Conservation (phyloP, 805 yeast genomes). For the Kluyveromyces siamensis region DNA sequence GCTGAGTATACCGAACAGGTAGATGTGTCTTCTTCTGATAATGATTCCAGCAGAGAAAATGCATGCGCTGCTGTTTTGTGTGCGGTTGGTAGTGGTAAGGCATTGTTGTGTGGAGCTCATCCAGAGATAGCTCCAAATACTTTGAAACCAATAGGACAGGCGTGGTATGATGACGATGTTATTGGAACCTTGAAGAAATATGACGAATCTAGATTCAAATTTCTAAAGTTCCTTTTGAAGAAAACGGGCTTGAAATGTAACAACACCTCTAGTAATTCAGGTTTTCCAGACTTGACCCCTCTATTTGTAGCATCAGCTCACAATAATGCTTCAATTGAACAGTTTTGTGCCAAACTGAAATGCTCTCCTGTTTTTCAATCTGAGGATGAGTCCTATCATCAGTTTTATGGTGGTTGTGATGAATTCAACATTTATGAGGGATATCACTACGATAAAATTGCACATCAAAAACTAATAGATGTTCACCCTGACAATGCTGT, state of each 20-base stretch:
- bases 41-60: constrained; percentile 18
- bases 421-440: constrained; percentile 17
- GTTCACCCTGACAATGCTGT: constrained; percentile 49
- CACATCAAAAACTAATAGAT: constrained; percentile 7
- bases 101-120: constrained; percentile 75
- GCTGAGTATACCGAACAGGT: constrained; percentile 55
- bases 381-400: constrained; percentile 26
- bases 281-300: constrained; percentile 64
- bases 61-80: constrained; percentile 69
- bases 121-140: constrained; percentile 72
- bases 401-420: constrained; percentile 32
- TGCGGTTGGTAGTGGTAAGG: constrained; percentile 60
- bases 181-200: constrained; percentile 33
- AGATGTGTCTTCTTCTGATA: constrained; percentile 37
- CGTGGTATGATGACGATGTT: constrained; percentile 28
- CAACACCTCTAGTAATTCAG: constrained; percentile 38
- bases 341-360: constrained; percentile 12
- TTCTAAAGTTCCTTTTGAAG: constrained; percentile 46
- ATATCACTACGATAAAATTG: constrained; percentile 8
- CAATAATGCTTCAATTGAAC: constrained; percentile 6
- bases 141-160: constrained; percentile 28
- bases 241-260: constrained; percentile 59
- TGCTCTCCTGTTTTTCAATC: constrained; percentile 26
- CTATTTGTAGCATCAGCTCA: constrained; percentile 35
- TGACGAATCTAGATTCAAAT: constrained; percentile 42